A percentile compares a stretch with the other conserved stretches of the same genome.
Conservation (phyloP, 805 yeast genomes). For the Kodamaea jinghongensis region DNA sequence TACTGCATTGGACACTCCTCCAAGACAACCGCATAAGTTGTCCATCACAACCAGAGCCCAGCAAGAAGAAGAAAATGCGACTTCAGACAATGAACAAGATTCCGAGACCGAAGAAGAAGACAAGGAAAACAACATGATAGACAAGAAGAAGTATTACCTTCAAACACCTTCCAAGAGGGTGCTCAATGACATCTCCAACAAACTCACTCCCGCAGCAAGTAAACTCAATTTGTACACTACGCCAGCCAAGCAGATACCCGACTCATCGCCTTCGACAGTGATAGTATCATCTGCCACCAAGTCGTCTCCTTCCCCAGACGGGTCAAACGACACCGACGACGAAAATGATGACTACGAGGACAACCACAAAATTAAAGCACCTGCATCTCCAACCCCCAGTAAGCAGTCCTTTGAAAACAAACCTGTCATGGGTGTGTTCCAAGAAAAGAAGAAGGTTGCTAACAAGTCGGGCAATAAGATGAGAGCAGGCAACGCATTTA, state of each 20-base stretch:
- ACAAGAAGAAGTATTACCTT: constrained; percentile 14
- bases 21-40: constrained; percentile 31
- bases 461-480: not conserved
- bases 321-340: constrained; percentile 1
- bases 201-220: constrained; percentile 14
- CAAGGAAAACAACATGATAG: constrained; percentile 11
- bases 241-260: constrained; percentile 13
- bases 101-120: constrained; percentile 16
- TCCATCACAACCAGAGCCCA: constrained; percentile 20
- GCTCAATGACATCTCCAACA: constrained; percentile 26
- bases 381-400: constrained; percentile 7
- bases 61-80: constrained; percentile 4
- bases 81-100: constrained; percentile 3
- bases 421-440: constrained; percentile 9
- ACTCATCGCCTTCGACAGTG: constrained; percentile 43
- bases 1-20: constrained; percentile 38
- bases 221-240: constrained; percentile 4
- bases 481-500: constrained; percentile 5
- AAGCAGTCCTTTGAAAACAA: constrained; percentile 6
- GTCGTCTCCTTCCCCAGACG: constrained; percentile 3
- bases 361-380: constrained; percentile 2
- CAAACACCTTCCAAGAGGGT: constrained; percentile 35
- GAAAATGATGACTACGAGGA: constrained; percentile 7
- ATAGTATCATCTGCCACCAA: constrained; percentile 20
- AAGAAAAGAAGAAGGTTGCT: constrained; percentile 7